phyloP scores from a whole-genome alignment of 352 stramenopile species.

The Pythium coloratum region DNA sequence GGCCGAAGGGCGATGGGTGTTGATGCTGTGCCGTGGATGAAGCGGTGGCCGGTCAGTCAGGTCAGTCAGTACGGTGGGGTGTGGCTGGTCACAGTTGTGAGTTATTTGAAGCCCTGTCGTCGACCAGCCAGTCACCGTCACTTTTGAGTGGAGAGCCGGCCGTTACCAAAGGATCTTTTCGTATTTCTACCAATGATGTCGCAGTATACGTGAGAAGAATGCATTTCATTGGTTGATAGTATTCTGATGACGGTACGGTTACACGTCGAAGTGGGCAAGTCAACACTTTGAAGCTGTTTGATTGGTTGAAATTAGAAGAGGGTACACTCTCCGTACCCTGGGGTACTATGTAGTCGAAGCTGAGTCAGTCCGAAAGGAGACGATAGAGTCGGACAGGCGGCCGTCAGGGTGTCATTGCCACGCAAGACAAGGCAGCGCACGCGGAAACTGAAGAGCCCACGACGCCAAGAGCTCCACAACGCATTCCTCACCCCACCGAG shows the following conservation, averaged over 20 bases:
- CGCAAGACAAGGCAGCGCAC: neutral
- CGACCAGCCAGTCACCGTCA: slow-evolving; percentile 20
- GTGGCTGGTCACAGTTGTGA: slow-evolving; percentile 27
- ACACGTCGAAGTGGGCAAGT: slow-evolving; percentile 17
- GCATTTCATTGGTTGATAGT: slow-evolving; percentile 6
- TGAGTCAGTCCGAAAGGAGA: neutral
- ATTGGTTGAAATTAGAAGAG: slow-evolving; percentile 18
- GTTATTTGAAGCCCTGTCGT: slow-evolving; percentile 18
- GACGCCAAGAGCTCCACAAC: neutral
- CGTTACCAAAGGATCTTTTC: slow-evolving; percentile 8
- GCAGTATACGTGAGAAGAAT: neutral
- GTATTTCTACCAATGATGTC: slow-evolving; percentile 15
- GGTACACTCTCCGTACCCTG: neutral
- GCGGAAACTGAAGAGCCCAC: neutral
- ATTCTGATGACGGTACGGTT: slow-evolving; percentile 11
- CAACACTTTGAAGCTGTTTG: neutral
- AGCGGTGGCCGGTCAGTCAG: neutral
- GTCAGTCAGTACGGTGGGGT: neutral
- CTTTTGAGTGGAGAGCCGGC: slow-evolving; percentile 9
- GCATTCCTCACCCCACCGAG: too few relatives aligned
- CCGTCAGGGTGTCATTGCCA: slow-evolving; percentile 12
- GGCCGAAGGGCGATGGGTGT: slow-evolving; percentile 10
- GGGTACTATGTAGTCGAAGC: neutral
- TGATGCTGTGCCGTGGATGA: slow-evolving; percentile 10
- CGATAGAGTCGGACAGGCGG: slow-evolving; percentile 8